Conservation (phyloP, 1,284 basidiomycete species). For the Moesziomyces parantarcticus region DNA sequence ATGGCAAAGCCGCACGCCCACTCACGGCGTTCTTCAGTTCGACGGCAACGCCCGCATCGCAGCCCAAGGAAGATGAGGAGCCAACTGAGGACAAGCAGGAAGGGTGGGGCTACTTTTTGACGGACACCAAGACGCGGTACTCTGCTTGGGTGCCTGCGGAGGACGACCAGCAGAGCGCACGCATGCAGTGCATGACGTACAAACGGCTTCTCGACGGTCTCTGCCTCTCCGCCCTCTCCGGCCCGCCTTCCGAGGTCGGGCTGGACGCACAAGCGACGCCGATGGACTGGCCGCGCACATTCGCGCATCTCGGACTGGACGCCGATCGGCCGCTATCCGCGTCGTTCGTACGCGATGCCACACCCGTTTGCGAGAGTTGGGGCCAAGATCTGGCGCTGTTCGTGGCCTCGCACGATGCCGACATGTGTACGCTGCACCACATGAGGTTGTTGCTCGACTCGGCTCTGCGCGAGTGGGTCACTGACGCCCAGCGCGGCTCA, state of each 20-base stretch:
- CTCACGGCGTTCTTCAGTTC: conserved; percentile 27
- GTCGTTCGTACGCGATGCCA: conserved; percentile 40
- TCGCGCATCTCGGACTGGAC: conserved; percentile 30
- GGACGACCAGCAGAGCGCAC: conserved; percentile 49
- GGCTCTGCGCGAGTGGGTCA: conserved; percentile 16
- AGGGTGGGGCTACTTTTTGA: conserved; percentile 41
- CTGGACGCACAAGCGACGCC: conserved; percentile 41
- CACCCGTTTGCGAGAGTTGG: conserved; percentile 37
- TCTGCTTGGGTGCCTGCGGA: conserved; percentile 37
- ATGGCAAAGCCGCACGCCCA: background rate
- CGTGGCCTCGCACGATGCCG: conserved; percentile 8
- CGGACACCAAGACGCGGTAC: conserved; percentile 62
- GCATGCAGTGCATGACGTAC: conserved; percentile 65
- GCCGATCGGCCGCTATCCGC: conserved; percentile 25
- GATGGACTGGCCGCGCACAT: conserved; percentile 27
- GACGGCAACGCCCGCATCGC: background rate
- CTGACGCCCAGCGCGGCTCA: conserved; percentile 12
- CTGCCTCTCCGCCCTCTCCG: conserved; percentile 20
- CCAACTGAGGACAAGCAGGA: background rate
- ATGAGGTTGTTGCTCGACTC: conserved; percentile 29
- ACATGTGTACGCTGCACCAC: conserved; percentile 38
- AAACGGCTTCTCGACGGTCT: conserved; percentile 52
- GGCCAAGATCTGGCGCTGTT: conserved; percentile 16
- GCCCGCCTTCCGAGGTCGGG: background rate
- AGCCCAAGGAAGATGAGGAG: background rate